Conservation (phyloP, 129 eudicot species). For the Tagetes erecta region DNA sequence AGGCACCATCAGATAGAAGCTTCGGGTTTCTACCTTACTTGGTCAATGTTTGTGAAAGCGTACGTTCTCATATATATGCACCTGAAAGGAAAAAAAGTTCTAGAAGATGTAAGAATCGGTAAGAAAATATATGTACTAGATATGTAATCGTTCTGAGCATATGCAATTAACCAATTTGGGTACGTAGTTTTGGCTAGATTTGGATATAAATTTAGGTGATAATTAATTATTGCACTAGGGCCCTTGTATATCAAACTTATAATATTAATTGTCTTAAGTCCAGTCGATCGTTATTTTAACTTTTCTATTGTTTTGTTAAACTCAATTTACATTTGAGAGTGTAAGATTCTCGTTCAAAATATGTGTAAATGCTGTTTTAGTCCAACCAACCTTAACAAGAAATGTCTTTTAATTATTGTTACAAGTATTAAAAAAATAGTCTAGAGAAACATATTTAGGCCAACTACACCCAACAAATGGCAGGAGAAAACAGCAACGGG, state of each 20-base stretch:
- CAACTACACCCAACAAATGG: slow-evolving; percentile 50
- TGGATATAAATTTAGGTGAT: no score
- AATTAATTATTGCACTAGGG: no score
- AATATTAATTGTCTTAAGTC: not conserved
- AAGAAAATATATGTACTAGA: no score
- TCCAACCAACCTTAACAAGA: slow-evolving; percentile 35
- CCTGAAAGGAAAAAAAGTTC: no score
- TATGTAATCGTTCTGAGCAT: no score
- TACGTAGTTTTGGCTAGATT: no score
- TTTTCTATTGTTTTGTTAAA: not conserved
- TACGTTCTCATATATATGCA: no score
- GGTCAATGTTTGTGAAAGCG: no score
- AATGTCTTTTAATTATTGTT: not conserved
- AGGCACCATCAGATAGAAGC: no score
- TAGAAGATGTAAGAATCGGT: no score
- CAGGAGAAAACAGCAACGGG: slow-evolving; percentile 28
- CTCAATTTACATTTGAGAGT: not conserved
- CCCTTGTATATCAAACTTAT: not conserved
- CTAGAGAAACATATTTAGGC: slow-evolving; percentile 37
- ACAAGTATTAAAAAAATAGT: slow-evolving; percentile 2
- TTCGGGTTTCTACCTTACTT: no score
- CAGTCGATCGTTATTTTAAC: not conserved
- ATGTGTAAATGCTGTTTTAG: slow-evolving; percentile 21
- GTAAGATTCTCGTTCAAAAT: not conserved
- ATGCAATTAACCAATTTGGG: no score